Evolutionary conservation across 2,329 filamentous ascomycete species (phyloP), one percentile per base, ranked within the genome.

Genomic region (Sarocladiaceae sp.): DNA sequence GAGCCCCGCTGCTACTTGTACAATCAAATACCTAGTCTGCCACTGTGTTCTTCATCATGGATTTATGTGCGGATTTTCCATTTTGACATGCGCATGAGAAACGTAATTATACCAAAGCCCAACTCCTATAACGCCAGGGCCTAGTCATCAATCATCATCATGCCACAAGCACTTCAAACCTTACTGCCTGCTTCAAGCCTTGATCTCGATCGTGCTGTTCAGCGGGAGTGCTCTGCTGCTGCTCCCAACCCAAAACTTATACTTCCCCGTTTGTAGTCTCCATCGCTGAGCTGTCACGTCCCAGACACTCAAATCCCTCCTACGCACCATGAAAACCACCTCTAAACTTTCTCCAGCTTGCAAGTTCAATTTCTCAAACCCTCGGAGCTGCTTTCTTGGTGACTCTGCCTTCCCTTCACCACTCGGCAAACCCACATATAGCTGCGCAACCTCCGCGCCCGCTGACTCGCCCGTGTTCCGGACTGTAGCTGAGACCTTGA

Each of bases 241-340:
- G 28, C 28, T 44, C 4, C 62, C 62, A 8, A 62, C 37, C 58
- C 57, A 62, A 26, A 64, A 56, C 55, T 56, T 61, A 35, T 59
- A 63, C 10, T 31, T 15, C 17, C 52, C 52, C 12, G 25, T 20
- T 4, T 39, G 47, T 15, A 65, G 57, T 5, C 78, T 73, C 84
- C 84, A 87, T 58, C 86, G 85, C 67, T 84, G 82, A 51, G 66
- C 65, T 3, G 70, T 65, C 2, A 79, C 74, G 60, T 84, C 82
- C 84, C 84, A 87, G 55, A 84, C 84, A 58, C 83, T 86, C 53
- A 87, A 58, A 63, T 87, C 84, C 56, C 82, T 76, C 52, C 84
- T 74, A 11, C 75, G 83, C 47, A 87, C 57, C 0, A 71, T 68
- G 59, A 87, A 75, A 5, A 70, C 72, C 3, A 86, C 77, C 1